These are phyloP conservation scores for Cyclotella distinguenda DNA, from an alignment of 108 stramenopile species.

Conservation along the genomic window DNA sequence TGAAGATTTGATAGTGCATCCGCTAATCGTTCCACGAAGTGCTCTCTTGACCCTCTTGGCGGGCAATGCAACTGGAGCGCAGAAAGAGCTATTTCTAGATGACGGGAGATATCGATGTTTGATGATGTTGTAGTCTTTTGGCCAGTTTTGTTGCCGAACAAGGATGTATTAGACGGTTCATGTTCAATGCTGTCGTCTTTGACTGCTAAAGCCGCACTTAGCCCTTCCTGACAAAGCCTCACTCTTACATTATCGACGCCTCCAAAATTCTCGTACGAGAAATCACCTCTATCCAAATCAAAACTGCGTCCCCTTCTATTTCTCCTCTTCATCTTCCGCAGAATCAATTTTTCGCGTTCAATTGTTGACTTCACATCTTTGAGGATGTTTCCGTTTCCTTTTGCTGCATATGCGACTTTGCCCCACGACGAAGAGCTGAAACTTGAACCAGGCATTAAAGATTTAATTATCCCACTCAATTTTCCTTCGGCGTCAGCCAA, in stretches of 20 bases:
- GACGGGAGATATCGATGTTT: conserved; percentile 2
- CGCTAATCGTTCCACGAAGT: conserved; percentile 32
- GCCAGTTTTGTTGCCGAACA: conserved; percentile 13
- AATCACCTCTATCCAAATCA: conserved; percentile 65
- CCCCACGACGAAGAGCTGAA: conserved; percentile 26
- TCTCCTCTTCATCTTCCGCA: conserved; percentile 20
- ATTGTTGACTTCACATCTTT: background rate
- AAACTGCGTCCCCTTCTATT: conserved; percentile 51
- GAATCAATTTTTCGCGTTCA: background rate
- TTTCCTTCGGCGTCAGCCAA: conserved; percentile 46
- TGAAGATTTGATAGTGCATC: conserved; percentile 24
- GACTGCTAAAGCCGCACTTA: conserved; percentile 17
- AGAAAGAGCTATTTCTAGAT: conserved; percentile 23
- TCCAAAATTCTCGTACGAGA: conserved; percentile 53
- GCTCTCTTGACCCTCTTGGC: conserved; percentile 36
- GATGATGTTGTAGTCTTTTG: conserved; percentile 37
- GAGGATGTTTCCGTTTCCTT: background rate
- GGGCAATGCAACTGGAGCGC: conserved; percentile 31
- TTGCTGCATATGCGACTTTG: background rate
- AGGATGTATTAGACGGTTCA: background rate
- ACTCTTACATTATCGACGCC: conserved; percentile 66
- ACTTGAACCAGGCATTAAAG: conserved; percentile 2
- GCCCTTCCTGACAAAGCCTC: conserved; percentile 38
- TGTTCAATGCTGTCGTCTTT: background rate
- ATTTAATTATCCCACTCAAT: conserved; percentile 12